A percentile compares a stretch with the other conserved stretches of the same genome.
Evolutionary conservation across 768 basidiomycete species (phyloP).

Genomic region (Coprinopsis marcescibilis): DNA sequence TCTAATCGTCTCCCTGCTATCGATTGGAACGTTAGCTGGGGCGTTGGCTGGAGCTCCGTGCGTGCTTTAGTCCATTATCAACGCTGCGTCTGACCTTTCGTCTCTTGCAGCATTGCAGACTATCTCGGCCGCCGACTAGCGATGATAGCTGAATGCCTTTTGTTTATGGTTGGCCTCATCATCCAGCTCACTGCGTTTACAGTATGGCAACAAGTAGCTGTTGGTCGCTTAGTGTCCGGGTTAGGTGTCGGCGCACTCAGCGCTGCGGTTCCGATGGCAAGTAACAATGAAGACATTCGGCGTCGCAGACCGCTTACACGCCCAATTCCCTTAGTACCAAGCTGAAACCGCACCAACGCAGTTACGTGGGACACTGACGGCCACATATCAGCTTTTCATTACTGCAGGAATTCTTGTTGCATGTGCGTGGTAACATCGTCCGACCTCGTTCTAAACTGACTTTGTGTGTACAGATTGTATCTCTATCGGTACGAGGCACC

Average conservation of each 20-base stretch:
- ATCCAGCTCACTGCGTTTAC: constrained; percentile 46
- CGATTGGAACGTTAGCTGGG: constrained; percentile 63
- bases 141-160: constrained; percentile 52
- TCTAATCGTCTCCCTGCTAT: constrained; percentile 66
- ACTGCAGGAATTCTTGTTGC: constrained; percentile 41
- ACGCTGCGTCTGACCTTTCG: constrained; percentile 3
- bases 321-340: constrained; percentile 42
- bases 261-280: constrained; percentile 60
- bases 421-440: background rate
- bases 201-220: constrained; percentile 62
- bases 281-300: too few relatives aligned
- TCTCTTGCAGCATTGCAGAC: constrained; percentile 45
- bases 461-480: constrained; percentile 46
- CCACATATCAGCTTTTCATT: constrained; percentile 59
- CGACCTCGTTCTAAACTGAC: background rate
- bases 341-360: constrained; percentile 69
- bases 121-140: constrained; percentile 59
- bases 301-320: too few relatives aligned
- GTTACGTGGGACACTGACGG: constrained; percentile 64
- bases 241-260: constrained; percentile 64
- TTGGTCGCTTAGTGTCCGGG: constrained; percentile 62
- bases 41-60: constrained; percentile 57
- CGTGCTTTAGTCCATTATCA: constrained; percentile 19
- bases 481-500: constrained; percentile 56
- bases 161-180: constrained; percentile 58